These are phyloP conservation scores for Alternaria incomplexa DNA, from an alignment of 2,329 filamentous ascomycete genomes.

Conservation along the genomic window DNA sequence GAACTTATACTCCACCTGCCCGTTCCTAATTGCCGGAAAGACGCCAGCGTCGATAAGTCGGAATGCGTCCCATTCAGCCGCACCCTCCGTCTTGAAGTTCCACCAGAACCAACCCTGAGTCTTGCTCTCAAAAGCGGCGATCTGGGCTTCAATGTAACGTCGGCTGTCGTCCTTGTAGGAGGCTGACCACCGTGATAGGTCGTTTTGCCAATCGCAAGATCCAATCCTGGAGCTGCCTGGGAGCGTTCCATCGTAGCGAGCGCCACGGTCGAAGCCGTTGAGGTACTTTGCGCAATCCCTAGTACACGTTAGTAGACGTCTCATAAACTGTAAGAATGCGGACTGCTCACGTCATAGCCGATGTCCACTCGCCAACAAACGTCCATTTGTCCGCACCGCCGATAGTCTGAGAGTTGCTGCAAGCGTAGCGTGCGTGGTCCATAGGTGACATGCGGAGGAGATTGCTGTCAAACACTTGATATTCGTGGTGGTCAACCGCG, in stretches of 20 bases:
- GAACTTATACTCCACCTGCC: conserved; percentile 30
- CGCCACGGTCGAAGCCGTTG: conserved; percentile 64
- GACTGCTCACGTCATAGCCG: conserved; percentile 61
- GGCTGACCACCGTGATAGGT: conserved; percentile 56
- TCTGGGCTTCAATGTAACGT: conserved; percentile 62
- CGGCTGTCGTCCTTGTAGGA: conserved; percentile 55
- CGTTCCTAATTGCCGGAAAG: conserved; percentile 50
- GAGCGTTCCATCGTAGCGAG: conserved; percentile 66
- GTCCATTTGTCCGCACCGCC: conserved; percentile 66
- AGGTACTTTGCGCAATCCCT: conserved; percentile 59
- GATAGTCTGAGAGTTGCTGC: conserved; percentile 59
- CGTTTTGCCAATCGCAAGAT: conserved; percentile 60
- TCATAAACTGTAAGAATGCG: not conserved
- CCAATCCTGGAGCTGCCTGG: conserved; percentile 57
- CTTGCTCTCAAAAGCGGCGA: conserved; percentile 58
- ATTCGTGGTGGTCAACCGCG: conserved; percentile 72
- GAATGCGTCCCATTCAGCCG: conserved; percentile 62
- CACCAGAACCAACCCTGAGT: conserved; percentile 64
- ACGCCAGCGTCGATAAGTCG: conserved; percentile 57
- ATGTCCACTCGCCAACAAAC: conserved; percentile 69
- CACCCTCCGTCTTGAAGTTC: conserved; percentile 64
- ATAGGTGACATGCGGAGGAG: conserved; percentile 58
- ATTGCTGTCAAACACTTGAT: conserved; percentile 65
- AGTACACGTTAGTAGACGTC: not conserved
- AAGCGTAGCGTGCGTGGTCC: conserved; percentile 63